Evolutionary conservation across 1,284 basidiomycete species (phyloP), one percentile per base, ranked within the genome.

Genomic region (Ceratobasidium sp.): DNA sequence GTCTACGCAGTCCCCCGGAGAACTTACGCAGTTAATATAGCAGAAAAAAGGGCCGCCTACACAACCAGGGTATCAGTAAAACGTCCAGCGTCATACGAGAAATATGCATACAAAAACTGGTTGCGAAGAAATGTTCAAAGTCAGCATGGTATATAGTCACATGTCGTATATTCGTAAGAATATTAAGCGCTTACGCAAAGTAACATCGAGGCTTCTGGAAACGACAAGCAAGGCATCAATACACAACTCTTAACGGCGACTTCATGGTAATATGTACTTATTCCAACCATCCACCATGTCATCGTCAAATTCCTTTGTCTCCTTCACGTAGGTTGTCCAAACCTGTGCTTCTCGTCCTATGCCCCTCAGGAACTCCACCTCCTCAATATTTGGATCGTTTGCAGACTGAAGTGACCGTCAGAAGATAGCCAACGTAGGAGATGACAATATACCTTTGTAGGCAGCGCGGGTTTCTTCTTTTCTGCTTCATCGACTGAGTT

Each of bases 231-330:
- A 43, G 8, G 2, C 32, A 19, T 22, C 8, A 57, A 17, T 29
- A 43, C 43, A 11, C 22, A 64, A 15, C 9, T 19, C 37, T 17
- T 6, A 8, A 44, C 19, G 29, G 8, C 6, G n/a, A 11, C 5
- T 37, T n/a, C 37, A 15, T 15, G n/a, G 13, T 43, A 49, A 22
- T 32, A 9, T n/a, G 11, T 44, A 70, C 68, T 54, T 52, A 37
- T 70, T 70, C 68, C 68, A 70, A 17, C 68, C 68, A 25, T 70
- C 68, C 11, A 70, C 68, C 40, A 57, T 52, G 25, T 70, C 68
- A 19, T 70, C 68, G 37, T 70, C 68, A 40, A 43, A 59, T 15
- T 57, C 68, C n/a, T 22, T 70, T 4, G 54, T 46, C 17, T 70
- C 68, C n/a, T 70, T 32, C 7, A 70, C 68, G 25, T 70, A 70